These are phyloP conservation scores for Phytophthora crassamura DNA, from an alignment of 352 stramenopile genomes.

Conservation along the genomic window DNA sequence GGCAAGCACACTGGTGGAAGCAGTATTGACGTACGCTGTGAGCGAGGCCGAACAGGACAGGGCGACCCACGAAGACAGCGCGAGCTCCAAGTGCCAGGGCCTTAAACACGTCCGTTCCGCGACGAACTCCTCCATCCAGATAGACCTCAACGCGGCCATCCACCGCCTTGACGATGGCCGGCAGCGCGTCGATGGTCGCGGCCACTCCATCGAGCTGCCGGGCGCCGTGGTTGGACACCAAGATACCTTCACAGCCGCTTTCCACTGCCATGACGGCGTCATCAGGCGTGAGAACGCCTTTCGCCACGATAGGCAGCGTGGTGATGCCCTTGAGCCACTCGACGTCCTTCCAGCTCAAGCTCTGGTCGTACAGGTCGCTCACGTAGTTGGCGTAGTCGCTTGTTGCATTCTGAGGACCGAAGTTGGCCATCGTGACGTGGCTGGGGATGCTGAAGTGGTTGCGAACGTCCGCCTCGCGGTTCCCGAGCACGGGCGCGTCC, in stretches of 20 bases:
- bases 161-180: constrained; percentile 90
- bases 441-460: constrained; percentile 91
- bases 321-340: constrained; percentile 93
- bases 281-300: constrained; percentile 94
- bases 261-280: constrained; percentile 92
- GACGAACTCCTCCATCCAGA: constrained; percentile 94
- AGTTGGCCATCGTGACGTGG: constrained; percentile 69
- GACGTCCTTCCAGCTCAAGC: constrained; percentile 94
- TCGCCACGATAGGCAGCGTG: constrained; percentile 92
- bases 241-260: constrained; percentile 91
- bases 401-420: constrained; percentile 20
- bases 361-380: constrained; percentile 94
- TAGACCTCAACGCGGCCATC: constrained; percentile 90
- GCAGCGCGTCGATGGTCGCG: constrained; percentile 92
- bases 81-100: constrained; percentile 91
- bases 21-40: constrained; percentile 70
- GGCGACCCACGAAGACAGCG: constrained; percentile 95
- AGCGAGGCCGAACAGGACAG: constrained; percentile 94
- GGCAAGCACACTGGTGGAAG: neutral
- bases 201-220: constrained; percentile 92
- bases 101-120: constrained; percentile 96
- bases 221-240: constrained; percentile 96
- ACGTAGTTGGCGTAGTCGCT: constrained; percentile 42
- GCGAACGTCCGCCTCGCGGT: constrained; percentile 95
- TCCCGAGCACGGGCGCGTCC: constrained; percentile 96